Conservation (phyloP, 345 rosid genomes). For the Orychophragmus violaceus region DNA sequence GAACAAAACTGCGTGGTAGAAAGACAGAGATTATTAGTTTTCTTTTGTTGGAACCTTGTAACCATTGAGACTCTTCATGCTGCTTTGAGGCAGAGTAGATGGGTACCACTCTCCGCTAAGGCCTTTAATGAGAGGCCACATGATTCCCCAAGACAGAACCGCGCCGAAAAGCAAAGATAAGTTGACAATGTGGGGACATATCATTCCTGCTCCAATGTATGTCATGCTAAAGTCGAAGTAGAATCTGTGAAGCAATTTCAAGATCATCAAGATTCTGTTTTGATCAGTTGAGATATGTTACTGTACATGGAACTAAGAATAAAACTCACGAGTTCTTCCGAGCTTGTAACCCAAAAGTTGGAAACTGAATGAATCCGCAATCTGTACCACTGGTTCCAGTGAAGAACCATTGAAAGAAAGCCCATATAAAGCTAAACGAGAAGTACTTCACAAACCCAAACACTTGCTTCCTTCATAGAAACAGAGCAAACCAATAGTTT, state of each 20-base stretch:
- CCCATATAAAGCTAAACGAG: slow-evolving; percentile 74
- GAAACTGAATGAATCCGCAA: slow-evolving; percentile 73
- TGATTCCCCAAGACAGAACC: slow-evolving; percentile 79
- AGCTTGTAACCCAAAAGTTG: slow-evolving; percentile 71
- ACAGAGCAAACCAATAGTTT: not conserved
- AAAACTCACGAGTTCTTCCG: slow-evolving; percentile 55
- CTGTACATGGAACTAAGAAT: not conserved
- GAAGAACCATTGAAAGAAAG: slow-evolving; percentile 84
- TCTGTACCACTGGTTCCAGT: slow-evolving; percentile 29
- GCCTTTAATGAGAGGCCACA: slow-evolving; percentile 83
- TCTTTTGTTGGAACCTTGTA: slow-evolving; percentile 51
- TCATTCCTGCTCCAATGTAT: slow-evolving; percentile 91
- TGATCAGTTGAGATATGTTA: not conserved
- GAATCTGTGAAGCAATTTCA: slow-evolving; percentile 47
- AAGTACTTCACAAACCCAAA: slow-evolving; percentile 56
- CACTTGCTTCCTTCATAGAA: slow-evolving; percentile 65
- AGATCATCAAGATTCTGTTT: slow-evolving; percentile 20
- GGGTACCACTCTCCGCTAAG: slow-evolving; percentile 79
- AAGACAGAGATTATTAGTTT: not conserved
- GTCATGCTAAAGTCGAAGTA: slow-evolving; percentile 89
- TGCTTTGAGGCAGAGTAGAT: slow-evolving; percentile 38
- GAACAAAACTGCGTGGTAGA: not conserved
- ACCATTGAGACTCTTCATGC: slow-evolving; percentile 86
- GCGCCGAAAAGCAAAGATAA: slow-evolving; percentile 82
- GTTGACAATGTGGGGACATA: slow-evolving; percentile 80